Evolutionary conservation across 2,329 filamentous ascomycete genomes (phyloP).

Genomic region (Fusarium subtropicale): DNA sequence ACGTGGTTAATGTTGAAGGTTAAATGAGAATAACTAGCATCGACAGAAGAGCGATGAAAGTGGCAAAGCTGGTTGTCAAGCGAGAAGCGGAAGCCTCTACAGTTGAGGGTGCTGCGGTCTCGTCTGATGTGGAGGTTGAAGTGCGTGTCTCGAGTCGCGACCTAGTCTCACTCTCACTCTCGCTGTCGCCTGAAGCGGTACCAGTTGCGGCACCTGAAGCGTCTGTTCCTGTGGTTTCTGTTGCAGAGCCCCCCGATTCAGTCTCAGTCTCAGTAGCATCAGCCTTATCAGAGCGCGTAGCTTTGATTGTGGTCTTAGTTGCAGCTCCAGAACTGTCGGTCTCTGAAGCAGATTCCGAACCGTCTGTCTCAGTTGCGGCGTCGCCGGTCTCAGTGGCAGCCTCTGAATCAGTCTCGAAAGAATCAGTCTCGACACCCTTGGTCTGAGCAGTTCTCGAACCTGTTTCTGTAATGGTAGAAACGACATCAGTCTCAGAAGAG

Average conservation of each 20-base stretch:
- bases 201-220: slow-evolving; percentile 1
- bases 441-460: slow-evolving; percentile 20
- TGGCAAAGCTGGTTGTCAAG: slow-evolving; percentile 33
- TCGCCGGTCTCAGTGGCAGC: neutral
- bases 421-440: slow-evolving; percentile 9
- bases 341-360: slow-evolving; percentile 2
- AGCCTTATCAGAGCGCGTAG: slow-evolving; percentile 9
- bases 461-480: slow-evolving; percentile 28
- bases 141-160: slow-evolving; percentile 42
- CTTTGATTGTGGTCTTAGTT: slow-evolving; percentile 14
- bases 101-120: slow-evolving; percentile 29
- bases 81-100: slow-evolving; percentile 39
- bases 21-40: slow-evolving; percentile 41
- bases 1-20: slow-evolving; percentile 27
- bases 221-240: slow-evolving; percentile 15
- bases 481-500: slow-evolving; percentile 29
- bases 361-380: neutral
- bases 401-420: slow-evolving; percentile 1
- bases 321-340: slow-evolving; percentile 5
- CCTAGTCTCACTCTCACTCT: neutral
- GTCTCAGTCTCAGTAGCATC: slow-evolving; percentile 8
- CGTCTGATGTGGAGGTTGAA: slow-evolving; percentile 16
- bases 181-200: neutral
- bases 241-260: neutral
- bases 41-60: slow-evolving; percentile 37